Base-by-base conservation (phyloP, 2,329 filamentous ascomycete species). In the Achaetomium macrosporum region DNA sequence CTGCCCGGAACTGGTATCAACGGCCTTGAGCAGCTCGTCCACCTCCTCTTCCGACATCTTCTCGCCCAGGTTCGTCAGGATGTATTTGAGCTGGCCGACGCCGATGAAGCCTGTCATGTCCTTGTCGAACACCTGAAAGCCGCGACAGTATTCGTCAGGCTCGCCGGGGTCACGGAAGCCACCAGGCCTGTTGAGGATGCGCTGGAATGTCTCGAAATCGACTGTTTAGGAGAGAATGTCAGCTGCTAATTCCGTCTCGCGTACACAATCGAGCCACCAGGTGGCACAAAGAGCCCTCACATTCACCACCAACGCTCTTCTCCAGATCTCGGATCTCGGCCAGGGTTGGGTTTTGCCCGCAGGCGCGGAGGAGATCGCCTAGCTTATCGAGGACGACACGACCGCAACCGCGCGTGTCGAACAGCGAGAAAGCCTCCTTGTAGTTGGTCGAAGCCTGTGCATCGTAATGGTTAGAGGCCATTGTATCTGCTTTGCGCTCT, bases 41-140 rank as follows among this genome's bases (percentile, higher is more conserved):
- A 99, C 93, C 78, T 99, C 93, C 59, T 97, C 93, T 65, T 99
- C 92, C 57, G 87, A 89, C 90, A 99, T 96, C 81, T 97, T 97
- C 85, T 99, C 93, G 65, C 93, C 93, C 65, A 99, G 75, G 70
- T 97, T 97, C 53, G 93, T 99, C 66, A 99, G 75, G 69, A 99
- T 92, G 76, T 99, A 99, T 74, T 95, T 88, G 71, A 99, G 82
- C 76, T 99, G 93, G 54, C 93, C 93, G 60, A 97, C 92, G 52
- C 92, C 93, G 69, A 99, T 97, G 73, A 91, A 96, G 48, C 93
- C 93, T 56, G 90, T 96, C 83, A 96, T 87, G 71, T 99, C 93
- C 76, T 99, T 99, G 75, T 99, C 93, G 66, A 99, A 99, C 50
- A 99, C 93, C 73, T 99, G 93, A 78, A 99, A 99, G 51, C 93